These are phyloP conservation scores for Leishmania amazonensis DNA, from an alignment of 208 protist species.

Conservation along the genomic window DNA sequence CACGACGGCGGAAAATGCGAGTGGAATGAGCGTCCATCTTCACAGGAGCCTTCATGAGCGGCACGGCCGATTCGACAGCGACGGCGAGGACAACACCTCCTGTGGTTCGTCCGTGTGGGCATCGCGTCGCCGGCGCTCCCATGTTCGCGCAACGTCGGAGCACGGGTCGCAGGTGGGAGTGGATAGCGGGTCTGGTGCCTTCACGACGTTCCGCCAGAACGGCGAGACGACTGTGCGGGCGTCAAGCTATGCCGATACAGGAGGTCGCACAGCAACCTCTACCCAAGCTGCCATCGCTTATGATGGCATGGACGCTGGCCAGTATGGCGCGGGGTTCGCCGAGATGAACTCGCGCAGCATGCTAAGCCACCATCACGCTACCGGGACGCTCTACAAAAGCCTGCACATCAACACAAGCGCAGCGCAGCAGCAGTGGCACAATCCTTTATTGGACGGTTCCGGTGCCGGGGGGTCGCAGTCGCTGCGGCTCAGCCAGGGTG, in stretches of 20 bases:
- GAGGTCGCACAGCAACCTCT: neutral
- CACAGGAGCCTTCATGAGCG: conserved; percentile 4
- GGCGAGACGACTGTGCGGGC: neutral
- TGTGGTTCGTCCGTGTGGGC: no score
- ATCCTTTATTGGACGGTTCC: neutral
- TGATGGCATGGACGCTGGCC: neutral
- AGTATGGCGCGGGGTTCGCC: neutral
- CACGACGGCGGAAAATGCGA: conserved; percentile 1
- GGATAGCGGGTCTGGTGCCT: conserved; percentile 6
- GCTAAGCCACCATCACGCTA: neutral
- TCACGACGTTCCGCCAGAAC: neutral
- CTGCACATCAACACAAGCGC: neutral
- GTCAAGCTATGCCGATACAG: conserved; percentile 2
- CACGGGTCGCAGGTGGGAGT: conserved; percentile 9
- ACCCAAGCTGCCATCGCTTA: neutral
- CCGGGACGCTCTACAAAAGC: conserved; percentile 7
- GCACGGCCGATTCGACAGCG: conserved; percentile 9
- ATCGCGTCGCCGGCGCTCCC: conserved; percentile 3
- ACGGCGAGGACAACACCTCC: conserved; percentile 1
- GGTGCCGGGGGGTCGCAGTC: neutral
- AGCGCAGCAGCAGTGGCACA: neutral
- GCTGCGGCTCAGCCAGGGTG: neutral
- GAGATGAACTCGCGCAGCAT: neutral
- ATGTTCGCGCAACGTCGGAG: conserved; percentile 1
- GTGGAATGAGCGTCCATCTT: neutral